Evolutionary conservation across 768 basidiomycete genomes (phyloP).

Genomic region (Collybia nuda): DNA sequence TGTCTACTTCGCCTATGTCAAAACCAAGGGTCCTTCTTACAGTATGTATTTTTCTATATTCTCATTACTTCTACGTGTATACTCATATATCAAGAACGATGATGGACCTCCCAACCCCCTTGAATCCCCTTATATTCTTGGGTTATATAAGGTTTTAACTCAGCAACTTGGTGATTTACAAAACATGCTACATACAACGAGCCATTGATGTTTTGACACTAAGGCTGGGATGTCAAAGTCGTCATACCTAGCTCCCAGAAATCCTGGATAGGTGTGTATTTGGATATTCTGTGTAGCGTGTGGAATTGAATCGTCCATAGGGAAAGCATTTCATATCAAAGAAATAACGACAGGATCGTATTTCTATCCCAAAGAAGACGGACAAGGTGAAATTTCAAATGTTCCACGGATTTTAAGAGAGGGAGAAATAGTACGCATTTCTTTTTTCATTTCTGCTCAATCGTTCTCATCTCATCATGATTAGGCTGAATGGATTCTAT

Average conservation of each 20-base stretch:
- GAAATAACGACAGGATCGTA: slow-evolving; percentile 69
- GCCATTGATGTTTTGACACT: neutral
- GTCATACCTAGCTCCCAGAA: slow-evolving; percentile 81
- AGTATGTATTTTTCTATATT: neutral
- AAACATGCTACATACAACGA: neutral
- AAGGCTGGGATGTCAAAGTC: slow-evolving; percentile 80
- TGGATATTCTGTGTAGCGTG: neutral
- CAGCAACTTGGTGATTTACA: slow-evolving; percentile 49
- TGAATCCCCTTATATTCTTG: slow-evolving; percentile 77
- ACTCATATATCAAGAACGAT: slow-evolving; percentile 56
- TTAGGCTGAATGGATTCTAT: slow-evolving; percentile 84
- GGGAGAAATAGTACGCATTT: slow-evolving; percentile 58
- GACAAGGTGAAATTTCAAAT: slow-evolving; percentile 65
- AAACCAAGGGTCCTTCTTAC: too few relatives aligned
- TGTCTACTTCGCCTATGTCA: too few relatives aligned
- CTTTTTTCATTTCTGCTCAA: neutral
- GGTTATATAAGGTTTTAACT: slow-evolving; percentile 63
- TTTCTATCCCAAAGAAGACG: slow-evolving; percentile 76
- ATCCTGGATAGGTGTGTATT: slow-evolving; percentile 77
- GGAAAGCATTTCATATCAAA: slow-evolving; percentile 80
- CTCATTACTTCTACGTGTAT: slow-evolving; percentile 1
- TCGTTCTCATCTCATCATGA: neutral
- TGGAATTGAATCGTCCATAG: slow-evolving; percentile 33
- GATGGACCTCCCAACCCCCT: slow-evolving; percentile 71
- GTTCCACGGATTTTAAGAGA: slow-evolving; percentile 65